phyloP scores from a whole-genome alignment of 257 asterid genomes.

The Lycium ferocissimum region DNA sequence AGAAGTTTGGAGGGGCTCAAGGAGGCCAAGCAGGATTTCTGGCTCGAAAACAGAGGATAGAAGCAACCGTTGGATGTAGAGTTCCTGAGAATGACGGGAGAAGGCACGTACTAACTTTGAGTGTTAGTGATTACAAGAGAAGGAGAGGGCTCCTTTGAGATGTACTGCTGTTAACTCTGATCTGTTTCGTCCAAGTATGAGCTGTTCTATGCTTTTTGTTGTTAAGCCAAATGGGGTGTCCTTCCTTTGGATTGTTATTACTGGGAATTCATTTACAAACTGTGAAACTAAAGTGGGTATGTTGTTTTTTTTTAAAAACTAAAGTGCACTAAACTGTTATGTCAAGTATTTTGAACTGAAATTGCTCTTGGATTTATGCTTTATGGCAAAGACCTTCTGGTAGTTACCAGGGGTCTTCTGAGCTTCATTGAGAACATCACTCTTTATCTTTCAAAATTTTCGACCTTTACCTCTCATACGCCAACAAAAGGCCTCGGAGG shows the following conservation, averaged over 20 bases:
- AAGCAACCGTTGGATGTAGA: constrained; percentile 74
- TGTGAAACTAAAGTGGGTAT: not conserved
- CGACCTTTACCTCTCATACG: not conserved
- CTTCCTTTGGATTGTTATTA: constrained; percentile 8
- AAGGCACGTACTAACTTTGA: constrained; percentile 83
- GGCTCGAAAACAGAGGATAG: constrained; percentile 91
- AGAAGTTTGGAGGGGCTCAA: constrained; percentile 81
- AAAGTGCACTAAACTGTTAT: not conserved
- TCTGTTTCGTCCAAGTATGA: not conserved
- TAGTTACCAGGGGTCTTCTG: not conserved
- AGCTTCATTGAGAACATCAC: not conserved
- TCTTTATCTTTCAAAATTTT: not conserved
- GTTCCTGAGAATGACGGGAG: constrained; percentile 93
- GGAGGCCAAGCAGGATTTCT: constrained; percentile 88
- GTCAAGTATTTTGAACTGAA: not conserved
- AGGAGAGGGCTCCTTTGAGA: constrained; percentile 86
- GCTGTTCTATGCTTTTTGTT: not conserved
- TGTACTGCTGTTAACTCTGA: constrained; percentile 1
- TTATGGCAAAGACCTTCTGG: not conserved
- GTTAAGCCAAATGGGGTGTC: not conserved
- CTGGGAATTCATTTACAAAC: not conserved
- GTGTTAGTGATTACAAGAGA: constrained; percentile 91
- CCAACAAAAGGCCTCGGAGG: not conserved
- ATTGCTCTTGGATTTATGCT: not conserved
- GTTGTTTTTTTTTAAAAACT: not conserved